These are phyloP conservation scores for Globisporangium megalacanthum DNA, from an alignment of 352 stramenopile genomes.

Conservation along the genomic window DNA sequence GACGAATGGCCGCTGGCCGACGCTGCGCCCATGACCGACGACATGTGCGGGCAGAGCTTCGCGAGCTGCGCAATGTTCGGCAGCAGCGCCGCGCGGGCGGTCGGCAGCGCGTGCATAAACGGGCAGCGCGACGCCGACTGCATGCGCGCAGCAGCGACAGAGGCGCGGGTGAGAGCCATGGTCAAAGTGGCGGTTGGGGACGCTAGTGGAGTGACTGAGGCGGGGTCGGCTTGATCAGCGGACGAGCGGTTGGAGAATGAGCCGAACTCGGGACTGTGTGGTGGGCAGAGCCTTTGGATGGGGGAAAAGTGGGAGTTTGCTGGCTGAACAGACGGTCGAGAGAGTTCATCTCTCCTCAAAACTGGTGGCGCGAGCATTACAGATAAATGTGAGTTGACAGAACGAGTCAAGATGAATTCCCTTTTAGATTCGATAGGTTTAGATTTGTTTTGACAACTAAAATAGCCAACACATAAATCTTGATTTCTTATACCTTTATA, in stretches of 20 bases:
- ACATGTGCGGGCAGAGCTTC: slow-evolving; percentile 87
- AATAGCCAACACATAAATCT: too few species aligned
- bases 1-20: slow-evolving; percentile 38
- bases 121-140: slow-evolving; percentile 73
- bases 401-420: not conserved
- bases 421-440: not conserved
- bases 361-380: too few species aligned
- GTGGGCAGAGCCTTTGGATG: slow-evolving; percentile 3
- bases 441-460: slow-evolving; percentile 1
- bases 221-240: not conserved
- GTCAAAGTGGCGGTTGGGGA: slow-evolving; percentile 5
- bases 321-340: too few species aligned
- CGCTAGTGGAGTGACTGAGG: slow-evolving; percentile 8
- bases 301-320: not conserved
- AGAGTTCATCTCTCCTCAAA: too few species aligned
- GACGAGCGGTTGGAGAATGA: slow-evolving; percentile 39
- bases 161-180: slow-evolving; percentile 69
- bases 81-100: slow-evolving; percentile 63
- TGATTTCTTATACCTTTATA: too few species aligned
- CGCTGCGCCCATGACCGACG: slow-evolving; percentile 61
- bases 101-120: slow-evolving; percentile 80
- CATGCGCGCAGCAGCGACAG: slow-evolving; percentile 58
- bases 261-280: not conserved
- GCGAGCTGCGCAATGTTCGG: slow-evolving; percentile 84
- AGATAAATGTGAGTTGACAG: too few species aligned